Conservation (phyloP, 257 asterid genomes). For the Gentiana straminea region DNA sequence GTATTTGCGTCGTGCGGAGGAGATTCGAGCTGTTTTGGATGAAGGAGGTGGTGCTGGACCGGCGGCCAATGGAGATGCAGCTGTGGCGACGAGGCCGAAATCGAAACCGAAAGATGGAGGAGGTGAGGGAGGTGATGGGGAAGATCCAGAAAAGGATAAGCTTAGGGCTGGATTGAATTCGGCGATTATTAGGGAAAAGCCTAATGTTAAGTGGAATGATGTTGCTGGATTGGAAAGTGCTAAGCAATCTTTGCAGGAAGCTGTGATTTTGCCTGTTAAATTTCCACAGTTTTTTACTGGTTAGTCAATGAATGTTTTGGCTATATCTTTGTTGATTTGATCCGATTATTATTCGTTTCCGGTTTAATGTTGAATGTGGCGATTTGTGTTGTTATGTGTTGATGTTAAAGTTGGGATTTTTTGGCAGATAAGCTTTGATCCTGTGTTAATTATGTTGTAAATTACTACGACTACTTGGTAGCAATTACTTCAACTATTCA, state of each 20-base stretch:
- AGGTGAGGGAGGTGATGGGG: constrained; percentile 52
- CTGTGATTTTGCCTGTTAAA: constrained; percentile 93
- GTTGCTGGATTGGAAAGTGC: constrained; percentile 99
- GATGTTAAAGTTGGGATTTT: constrained; percentile 2
- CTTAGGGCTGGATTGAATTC: constrained; percentile 83
- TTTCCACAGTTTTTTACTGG: constrained; percentile 98
- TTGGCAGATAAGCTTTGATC: background rate
- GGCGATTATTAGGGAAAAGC: constrained; percentile 89
- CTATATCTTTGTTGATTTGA: background rate
- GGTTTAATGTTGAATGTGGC: constrained; percentile 1
- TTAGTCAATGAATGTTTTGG: constrained; percentile 7
- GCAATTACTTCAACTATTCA: too few species aligned
- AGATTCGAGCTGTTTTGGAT: constrained; percentile 81
- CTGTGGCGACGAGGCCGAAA: constrained; percentile 79
- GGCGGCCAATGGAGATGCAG: constrained; percentile 72
- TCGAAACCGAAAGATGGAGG: constrained; percentile 78
- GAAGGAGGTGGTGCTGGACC: constrained; percentile 90
- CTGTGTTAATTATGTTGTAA: background rate
- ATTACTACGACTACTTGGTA: too few species aligned
- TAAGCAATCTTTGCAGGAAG: constrained; percentile 95
- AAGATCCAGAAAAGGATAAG: constrained; percentile 86
- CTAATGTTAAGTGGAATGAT: constrained; percentile 95
- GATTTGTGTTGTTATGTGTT: background rate
- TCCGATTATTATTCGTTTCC: background rate
- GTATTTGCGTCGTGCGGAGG: constrained; percentile 96